Evolutionary conservation across 2,329 filamentous ascomycete species (phyloP), one percentile per base, ranked within the genome.

Genomic region (Hymenoscyphus albidus): DNA sequence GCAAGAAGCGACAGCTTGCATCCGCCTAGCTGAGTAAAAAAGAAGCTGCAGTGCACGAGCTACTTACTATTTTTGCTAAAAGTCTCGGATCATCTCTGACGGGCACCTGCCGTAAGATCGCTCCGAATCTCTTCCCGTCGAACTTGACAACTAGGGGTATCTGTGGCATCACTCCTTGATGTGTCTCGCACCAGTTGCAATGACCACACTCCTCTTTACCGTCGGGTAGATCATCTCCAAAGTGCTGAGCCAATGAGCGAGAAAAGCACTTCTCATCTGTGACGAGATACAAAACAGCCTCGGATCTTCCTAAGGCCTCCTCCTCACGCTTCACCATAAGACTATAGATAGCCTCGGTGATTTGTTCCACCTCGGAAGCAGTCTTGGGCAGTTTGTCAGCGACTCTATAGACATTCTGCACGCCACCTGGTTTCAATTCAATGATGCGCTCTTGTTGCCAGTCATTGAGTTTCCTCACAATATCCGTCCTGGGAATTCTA

Each of bases 21-120:
- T 16, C n/a, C 40, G 16, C 40, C 40, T 16, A 44, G 35, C 35
- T 6, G 35, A 10, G 35, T 10, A 35, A 35, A 35, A 10, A 35
- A 35, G 9, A 35, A 35, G 35, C 35, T 10, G 9, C 35, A 35
- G 35, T 7, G 14, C 40, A 44, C 40, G 40, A 44, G 40, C n/a
- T 44, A 44, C 42, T 54, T 27, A 54, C 86, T 3, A 88, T 75
- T 22, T 83, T 79, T 0, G 86, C 84, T 35, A 88, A 75, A 67
- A 87, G 83, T 13, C 85, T 75, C 1, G 86, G 78, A 70, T 89
- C 86, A 58, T 88, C 83, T 1, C 83, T 77, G 0, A 81, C 79
- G 0, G 74, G 69, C 13, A 82, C 80, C 0, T 73, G 76, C 0
- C 73, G 66, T 1, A 88, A 74, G 0, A 88, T 74, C 1, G 70